A percentile compares a stretch with the other conserved stretches of the same genome.
These are phyloP conservation scores for Eucalyptus dawsonii DNA, from an alignment of 345 rosid species.

Conservation along the genomic window DNA sequence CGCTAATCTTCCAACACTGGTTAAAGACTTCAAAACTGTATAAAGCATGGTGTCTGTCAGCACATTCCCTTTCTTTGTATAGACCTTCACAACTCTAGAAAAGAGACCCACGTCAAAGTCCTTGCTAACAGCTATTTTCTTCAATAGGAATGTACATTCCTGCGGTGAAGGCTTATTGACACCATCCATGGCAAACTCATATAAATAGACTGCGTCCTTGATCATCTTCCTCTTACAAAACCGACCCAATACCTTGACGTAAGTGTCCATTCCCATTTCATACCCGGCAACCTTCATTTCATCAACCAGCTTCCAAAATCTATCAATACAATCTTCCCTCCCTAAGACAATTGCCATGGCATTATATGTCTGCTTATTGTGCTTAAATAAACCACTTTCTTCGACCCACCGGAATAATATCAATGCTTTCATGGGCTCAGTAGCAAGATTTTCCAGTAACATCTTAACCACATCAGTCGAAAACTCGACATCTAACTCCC, in stretches of 20 bases:
- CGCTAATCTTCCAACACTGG: slow-evolving; percentile 42
- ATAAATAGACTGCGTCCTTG: slow-evolving; percentile 65
- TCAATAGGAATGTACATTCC: slow-evolving; percentile 46
- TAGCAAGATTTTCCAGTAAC: slow-evolving; percentile 56
- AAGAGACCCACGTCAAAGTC: slow-evolving; percentile 52
- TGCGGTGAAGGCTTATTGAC: slow-evolving; percentile 37
- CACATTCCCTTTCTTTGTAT: slow-evolving; percentile 30
- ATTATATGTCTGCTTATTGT: slow-evolving; percentile 54
- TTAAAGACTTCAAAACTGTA: slow-evolving; percentile 58
- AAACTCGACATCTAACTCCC: slow-evolving; percentile 32
- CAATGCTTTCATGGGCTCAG: slow-evolving; percentile 63
- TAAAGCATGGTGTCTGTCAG: slow-evolving; percentile 53
- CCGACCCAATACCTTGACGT: slow-evolving; percentile 27
- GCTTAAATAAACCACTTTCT: slow-evolving; percentile 50
- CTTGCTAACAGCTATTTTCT: slow-evolving; percentile 50
- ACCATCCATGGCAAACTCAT: slow-evolving; percentile 63
- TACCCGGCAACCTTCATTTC: slow-evolving; percentile 55
- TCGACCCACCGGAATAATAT: slow-evolving; percentile 75
- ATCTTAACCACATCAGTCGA: slow-evolving; percentile 42
- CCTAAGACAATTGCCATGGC: slow-evolving; percentile 66
- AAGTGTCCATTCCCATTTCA: slow-evolving; percentile 65
- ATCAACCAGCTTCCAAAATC: slow-evolving; percentile 61
- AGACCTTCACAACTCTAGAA: slow-evolving; percentile 47
- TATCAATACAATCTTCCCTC: slow-evolving; percentile 61
- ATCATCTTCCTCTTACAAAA: slow-evolving; percentile 57